Base-by-base conservation (phyloP, 768 basidiomycete species). In the Leccinum uliginosum region DNA sequence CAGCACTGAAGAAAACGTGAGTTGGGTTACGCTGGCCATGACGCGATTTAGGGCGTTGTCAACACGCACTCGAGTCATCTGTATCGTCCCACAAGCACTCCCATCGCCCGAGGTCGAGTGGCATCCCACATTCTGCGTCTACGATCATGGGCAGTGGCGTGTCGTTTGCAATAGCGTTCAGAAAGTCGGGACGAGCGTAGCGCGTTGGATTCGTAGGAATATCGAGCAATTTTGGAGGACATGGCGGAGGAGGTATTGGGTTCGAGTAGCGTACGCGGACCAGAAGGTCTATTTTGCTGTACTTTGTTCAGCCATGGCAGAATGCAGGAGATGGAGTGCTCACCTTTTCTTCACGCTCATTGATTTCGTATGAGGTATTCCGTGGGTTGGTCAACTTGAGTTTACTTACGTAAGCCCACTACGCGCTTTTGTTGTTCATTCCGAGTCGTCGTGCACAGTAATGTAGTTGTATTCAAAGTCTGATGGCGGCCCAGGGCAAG, bases 41-140 rank as follows among this genome's bases (percentile, higher is more conserved):
- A 12, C 19, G 40, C 40, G 19, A 43, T 43, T 34, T 43, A 11
- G n/a, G 40, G 40, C 35, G 38, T 40, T 11, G 40, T 43, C 17
- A 29, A 12, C 43, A 38, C 6, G 19, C 51, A 89, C 91, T 76
- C 52, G 82, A 79, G 72, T 87, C 83, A 67, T 86, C 81, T 3
- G 79, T 88, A 44, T 83, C 83, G 58, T 92, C 85, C 91, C 89
- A 94, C 17, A 96, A 74, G 34, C 83, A 87, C 54, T 88, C 86
- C 80, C 86, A 94, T 54, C 80, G 82, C 17, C 89, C 87, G 48
- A 96, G 75, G 69, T 98, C 92, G 24, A 99, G 73, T 0, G 95
- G 94, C 94, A 99, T 95, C 0, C 97, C 97, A 62, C 87, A 88
- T 70, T 99, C 97, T 1, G 91, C 92, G 64, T 99, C 97, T 1